phyloP scores from a whole-genome alignment of 257 asterid genomes.

The Leptodermis oblonga region DNA sequence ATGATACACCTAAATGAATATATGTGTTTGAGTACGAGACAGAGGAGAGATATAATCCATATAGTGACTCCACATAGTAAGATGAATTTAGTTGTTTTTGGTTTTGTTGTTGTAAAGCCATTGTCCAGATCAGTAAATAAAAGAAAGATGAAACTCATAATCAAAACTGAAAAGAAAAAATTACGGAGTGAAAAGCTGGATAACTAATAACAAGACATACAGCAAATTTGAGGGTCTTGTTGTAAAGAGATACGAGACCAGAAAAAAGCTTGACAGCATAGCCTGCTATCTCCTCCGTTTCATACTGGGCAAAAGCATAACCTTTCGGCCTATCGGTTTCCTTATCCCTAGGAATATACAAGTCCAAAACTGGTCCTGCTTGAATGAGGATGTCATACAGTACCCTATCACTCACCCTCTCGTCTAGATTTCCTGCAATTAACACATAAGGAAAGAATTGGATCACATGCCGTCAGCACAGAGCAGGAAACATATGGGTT shows the following conservation, averaged over 20 bases:
- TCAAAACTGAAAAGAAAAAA: not conserved
- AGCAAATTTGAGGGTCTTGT: constrained; percentile 70
- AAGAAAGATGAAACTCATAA: no score
- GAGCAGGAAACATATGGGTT: not conserved
- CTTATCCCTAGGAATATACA: constrained; percentile 78
- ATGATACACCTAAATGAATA: not conserved
- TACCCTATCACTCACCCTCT: constrained; percentile 77
- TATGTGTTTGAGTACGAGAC: not conserved
- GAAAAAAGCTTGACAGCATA: constrained; percentile 94
- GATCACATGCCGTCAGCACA: not conserved
- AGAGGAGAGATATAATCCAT: not conserved
- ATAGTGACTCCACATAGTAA: not conserved
- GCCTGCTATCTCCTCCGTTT: constrained; percentile 78
- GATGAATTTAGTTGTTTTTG: no score
- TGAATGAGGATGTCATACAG: constrained; percentile 91
- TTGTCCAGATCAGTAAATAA: no score
- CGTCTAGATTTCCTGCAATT: constrained; percentile 76
- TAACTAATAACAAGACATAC: constrained; percentile 31
- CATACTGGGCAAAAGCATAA: constrained; percentile 86
- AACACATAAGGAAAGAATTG: not conserved
- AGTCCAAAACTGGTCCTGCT: constrained; percentile 82
- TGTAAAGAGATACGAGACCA: constrained; percentile 75
- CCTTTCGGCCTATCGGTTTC: constrained; percentile 84
- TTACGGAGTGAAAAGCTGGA: not conserved
- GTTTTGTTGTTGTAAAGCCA: no score